A percentile compares a stretch with the other conserved stretches of the same genome.
Evolutionary conservation across 805 yeast species (phyloP).

Genomic region (Sugiyamaella boreocaroliniensis): DNA sequence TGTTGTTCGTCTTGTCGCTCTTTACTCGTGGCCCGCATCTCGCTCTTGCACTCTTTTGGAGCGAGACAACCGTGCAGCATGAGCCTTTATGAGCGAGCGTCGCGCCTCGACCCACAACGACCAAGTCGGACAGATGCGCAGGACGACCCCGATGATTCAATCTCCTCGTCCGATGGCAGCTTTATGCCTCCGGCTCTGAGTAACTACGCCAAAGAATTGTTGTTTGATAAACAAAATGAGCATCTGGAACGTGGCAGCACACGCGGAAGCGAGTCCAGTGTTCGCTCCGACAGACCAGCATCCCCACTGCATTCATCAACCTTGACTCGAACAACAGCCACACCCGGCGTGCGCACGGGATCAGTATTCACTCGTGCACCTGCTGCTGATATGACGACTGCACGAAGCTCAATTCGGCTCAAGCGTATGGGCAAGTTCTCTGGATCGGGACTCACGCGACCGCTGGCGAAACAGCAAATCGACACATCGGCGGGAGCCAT

Average conservation of each 20-base stretch:
- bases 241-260: neutral
- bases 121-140: conserved; percentile 1
- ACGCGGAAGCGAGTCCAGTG: neutral
- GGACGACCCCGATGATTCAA: conserved; percentile 35
- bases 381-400: conserved; percentile 5
- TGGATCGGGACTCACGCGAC: neutral
- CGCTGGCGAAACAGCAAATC: neutral
- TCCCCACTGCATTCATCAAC: neutral
- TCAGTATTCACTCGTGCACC: conserved; percentile 6
- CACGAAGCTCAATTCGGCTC: conserved; percentile 3
- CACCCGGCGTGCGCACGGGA: neutral
- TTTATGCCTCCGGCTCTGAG: conserved; percentile 56
- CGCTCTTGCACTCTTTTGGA: too few relatives aligned
- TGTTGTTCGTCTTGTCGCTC: neutral
- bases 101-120: neutral
- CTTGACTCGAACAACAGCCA: neutral
- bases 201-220: conserved; percentile 49
- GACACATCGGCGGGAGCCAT: neutral
- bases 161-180: conserved; percentile 38
- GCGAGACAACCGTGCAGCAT: too few relatives aligned
- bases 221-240: conserved; percentile 27
- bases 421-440: conserved; percentile 9
- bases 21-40: too few relatives aligned
- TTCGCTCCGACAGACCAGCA: neutral
- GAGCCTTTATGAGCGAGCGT: neutral